These are phyloP conservation scores for Xanthoconium purpureum DNA, from an alignment of 768 basidiomycete species.

Conservation along the genomic window DNA sequence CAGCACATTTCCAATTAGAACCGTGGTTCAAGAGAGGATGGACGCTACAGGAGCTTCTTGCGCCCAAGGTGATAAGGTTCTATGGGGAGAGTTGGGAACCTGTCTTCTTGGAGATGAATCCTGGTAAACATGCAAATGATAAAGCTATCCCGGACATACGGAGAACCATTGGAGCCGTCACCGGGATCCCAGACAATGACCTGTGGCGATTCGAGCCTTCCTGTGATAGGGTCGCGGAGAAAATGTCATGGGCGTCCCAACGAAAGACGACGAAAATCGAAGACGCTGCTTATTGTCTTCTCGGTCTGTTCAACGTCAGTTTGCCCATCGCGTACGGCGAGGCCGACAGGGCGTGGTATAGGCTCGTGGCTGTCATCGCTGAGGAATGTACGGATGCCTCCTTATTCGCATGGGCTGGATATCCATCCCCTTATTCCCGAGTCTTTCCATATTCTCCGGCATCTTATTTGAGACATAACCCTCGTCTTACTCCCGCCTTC, in stretches of 20 bases:
- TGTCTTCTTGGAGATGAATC: background rate
- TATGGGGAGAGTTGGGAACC: constrained; percentile 21
- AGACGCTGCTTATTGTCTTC: constrained; percentile 24
- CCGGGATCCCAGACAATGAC: constrained; percentile 12
- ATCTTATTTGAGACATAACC: constrained; percentile 9
- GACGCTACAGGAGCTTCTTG: constrained; percentile 18
- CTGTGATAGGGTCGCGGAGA: constrained; percentile 15
- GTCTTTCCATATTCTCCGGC: constrained; percentile 8
- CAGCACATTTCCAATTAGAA: constrained; percentile 11
- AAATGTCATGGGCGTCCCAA: constrained; percentile 24
- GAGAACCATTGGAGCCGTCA: constrained; percentile 5
- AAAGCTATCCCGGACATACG: constrained; percentile 11
- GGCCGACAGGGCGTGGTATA: constrained; percentile 21
- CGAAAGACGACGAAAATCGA: constrained; percentile 24
- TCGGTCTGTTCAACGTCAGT: constrained; percentile 23
- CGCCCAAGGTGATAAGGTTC: constrained; percentile 17
- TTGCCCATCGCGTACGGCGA: constrained; percentile 27
- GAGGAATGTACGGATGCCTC: constrained; percentile 12
- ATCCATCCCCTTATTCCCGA: constrained; percentile 10
- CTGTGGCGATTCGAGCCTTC: constrained; percentile 11
- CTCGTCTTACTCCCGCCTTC: too few species aligned
- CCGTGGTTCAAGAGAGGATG: constrained; percentile 26
- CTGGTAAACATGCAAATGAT: background rate
- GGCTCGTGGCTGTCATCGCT: constrained; percentile 15
- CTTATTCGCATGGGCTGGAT: constrained; percentile 14